A percentile compares a stretch with the other conserved stretches of the same genome.
Evolutionary conservation across 495 filamentous ascomycete genomes (phyloP).

Genomic region (Tuber calosporum): DNA sequence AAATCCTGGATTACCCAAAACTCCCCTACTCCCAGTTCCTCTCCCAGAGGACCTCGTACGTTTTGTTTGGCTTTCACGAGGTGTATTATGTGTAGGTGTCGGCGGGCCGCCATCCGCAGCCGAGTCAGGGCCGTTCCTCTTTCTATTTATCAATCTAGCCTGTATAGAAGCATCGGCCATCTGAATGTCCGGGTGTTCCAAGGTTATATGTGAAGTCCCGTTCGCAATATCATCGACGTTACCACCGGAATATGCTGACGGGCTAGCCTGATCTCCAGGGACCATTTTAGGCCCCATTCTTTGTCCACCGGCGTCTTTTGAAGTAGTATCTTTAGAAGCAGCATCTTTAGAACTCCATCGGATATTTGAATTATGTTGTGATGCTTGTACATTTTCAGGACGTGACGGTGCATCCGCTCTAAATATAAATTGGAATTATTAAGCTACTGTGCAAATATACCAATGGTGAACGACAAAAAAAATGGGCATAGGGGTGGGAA

Average conservation of each 20-base stretch:
- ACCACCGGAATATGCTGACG: neutral
- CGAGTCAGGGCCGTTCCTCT: constrained; percentile 26
- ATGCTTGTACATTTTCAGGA: neutral
- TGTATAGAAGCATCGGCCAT: constrained; percentile 18
- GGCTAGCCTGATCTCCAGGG: neutral
- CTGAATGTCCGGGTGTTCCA: constrained; percentile 19
- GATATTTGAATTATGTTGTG: neutral
- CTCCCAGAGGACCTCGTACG: neutral
- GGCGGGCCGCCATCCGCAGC: neutral
- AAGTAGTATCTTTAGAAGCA: too few relatives aligned
- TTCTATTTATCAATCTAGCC: constrained; percentile 25
- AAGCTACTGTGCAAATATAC: neutral
- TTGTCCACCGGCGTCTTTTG: neutral
- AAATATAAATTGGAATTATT: neutral
- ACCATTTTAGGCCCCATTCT: neutral
- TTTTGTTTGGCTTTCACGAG: neutral
- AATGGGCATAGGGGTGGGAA: neutral
- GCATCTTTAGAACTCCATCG: neutral
- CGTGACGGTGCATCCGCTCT: neutral
- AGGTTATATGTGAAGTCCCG: constrained; percentile 19
- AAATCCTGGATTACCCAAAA: neutral
- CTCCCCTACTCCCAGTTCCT: neutral
- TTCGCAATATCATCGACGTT: constrained; percentile 3
- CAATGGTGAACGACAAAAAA: neutral
- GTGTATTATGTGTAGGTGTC: neutral